These are phyloP conservation scores for Penicillium pancosmium DNA, from an alignment of 495 filamentous ascomycete genomes.

Conservation along the genomic window DNA sequence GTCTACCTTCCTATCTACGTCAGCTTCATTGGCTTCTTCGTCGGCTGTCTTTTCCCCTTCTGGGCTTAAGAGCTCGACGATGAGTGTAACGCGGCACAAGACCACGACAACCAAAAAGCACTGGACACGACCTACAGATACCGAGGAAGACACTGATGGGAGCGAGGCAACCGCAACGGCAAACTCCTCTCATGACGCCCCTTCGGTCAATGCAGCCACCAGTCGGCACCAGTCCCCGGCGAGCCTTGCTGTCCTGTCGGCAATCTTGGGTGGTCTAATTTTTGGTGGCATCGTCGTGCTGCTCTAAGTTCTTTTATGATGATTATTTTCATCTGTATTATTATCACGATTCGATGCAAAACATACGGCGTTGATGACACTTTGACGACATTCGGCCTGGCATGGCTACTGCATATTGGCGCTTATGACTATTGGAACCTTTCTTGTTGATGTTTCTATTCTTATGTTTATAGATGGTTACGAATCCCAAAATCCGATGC, in stretches of 20 bases:
- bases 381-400: conserved; percentile 14
- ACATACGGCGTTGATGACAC: conserved; percentile 23
- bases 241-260: conserved; percentile 22
- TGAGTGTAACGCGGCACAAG: conserved; percentile 12
- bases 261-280: conserved; percentile 13
- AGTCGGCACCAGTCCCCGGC: conserved; percentile 11
- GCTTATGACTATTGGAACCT: conserved; percentile 15
- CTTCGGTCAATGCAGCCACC: conserved; percentile 20
- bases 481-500: conserved; percentile 1
- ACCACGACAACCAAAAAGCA: conserved; percentile 8
- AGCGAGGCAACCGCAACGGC: conserved; percentile 4
- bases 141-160: not conserved
- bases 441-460: conserved; percentile 19
- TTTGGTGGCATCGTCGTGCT: conserved; percentile 2
- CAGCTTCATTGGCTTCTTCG: conserved; percentile 45
- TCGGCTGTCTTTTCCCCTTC: conserved; percentile 50
- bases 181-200: conserved; percentile 17
- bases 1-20: conserved; percentile 55
- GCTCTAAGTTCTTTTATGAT: not conserved
- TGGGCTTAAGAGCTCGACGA: conserved; percentile 39
- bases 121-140: conserved; percentile 7
- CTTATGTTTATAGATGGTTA: conserved; percentile 9
- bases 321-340: conserved; percentile 21
- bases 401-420: conserved; percentile 24
- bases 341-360: conserved; percentile 27